These are phyloP conservation scores for Trichoderma afroharzianum DNA, from an alignment of 2,329 filamentous ascomycete genomes.

Conservation along the genomic window DNA sequence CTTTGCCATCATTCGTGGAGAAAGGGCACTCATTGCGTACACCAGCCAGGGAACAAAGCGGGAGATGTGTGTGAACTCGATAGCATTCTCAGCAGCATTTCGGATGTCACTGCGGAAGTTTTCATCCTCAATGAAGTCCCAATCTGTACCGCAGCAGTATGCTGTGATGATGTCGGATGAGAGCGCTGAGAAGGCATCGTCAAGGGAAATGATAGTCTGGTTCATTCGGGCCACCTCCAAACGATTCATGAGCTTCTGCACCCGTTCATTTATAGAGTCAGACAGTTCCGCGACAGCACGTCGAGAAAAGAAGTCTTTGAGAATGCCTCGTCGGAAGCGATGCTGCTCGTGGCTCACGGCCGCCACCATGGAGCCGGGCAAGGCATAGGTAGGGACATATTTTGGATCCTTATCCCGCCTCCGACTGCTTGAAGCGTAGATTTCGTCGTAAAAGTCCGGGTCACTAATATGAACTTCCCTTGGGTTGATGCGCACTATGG, in stretches of 20 bases:
- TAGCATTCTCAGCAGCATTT: slow-evolving; percentile 10
- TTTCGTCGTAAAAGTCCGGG: slow-evolving; percentile 25
- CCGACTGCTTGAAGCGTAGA: slow-evolving; percentile 23
- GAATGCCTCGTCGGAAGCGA: slow-evolving; percentile 16
- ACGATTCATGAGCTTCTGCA: slow-evolving; percentile 14
- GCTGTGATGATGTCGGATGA: slow-evolving; percentile 22
- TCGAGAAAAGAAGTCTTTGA: slow-evolving; percentile 28
- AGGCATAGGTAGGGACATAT: slow-evolving; percentile 9
- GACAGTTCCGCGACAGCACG: slow-evolving; percentile 20
- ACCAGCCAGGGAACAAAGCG: slow-evolving; percentile 19
- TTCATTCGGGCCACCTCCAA: neutral
- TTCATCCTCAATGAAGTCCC: slow-evolving; percentile 18
- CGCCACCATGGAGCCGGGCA: slow-evolving; percentile 14
- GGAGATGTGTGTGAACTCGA: slow-evolving; percentile 14
- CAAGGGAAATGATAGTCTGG: slow-evolving; percentile 14
- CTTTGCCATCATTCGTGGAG: neutral
- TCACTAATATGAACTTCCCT: slow-evolving; percentile 32
- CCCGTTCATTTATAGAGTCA: slow-evolving; percentile 21
- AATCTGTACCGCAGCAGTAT: slow-evolving; percentile 21
- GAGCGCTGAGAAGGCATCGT: slow-evolving; percentile 22
- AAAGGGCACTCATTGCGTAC: slow-evolving; percentile 3
- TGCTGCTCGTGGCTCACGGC: slow-evolving; percentile 19
- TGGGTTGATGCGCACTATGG: slow-evolving; percentile 34
- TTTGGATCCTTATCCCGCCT: slow-evolving; percentile 14
- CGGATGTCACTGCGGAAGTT: slow-evolving; percentile 15